Evolutionary conservation across 2,329 filamentous ascomycete species (phyloP), one percentile per base, ranked within the genome.

Genomic region (Geosmithia putterillii): DNA sequence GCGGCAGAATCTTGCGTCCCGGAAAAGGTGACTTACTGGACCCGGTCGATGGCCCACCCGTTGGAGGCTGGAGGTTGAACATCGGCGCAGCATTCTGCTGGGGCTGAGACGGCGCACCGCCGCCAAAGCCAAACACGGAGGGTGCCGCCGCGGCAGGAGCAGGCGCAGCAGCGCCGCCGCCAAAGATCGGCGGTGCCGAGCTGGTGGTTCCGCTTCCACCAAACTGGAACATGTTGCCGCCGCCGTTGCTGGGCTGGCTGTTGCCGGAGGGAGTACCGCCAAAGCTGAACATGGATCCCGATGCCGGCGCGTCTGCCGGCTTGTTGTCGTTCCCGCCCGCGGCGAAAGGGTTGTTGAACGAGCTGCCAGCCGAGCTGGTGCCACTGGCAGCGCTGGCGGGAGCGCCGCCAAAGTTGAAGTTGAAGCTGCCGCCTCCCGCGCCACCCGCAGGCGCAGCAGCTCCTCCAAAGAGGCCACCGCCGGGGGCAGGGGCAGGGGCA

Each of bases 21-120:
- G 58, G 55, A 58, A 63, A 61, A 55, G 57, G 54, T 57, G 60
- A 65, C 63, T 65, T 66, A 66, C 63, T 67, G 51, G 65, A 67
- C 57, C 65, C 65, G 48, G 64, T 66, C 48, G 65, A 66, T 42
- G 60, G 59, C 46, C 64, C 65, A 57, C 60, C 62, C 55, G 56
- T 57, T 47, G 63, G 64, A 47, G 63, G 61, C 55, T 65, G 62
- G 50, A 67, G 60, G 55, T 35, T 57, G 58, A 65, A 65, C 46
- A 57, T 52, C 43, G 61, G 52, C 44, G 56, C 56, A 47, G 58
- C 49, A 48, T 58, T 44, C 18, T 37, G 45, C 23, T 45, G 38
- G 21, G 51, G 46, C 44, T 49, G 51, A 18, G 48, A 47, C 8
- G 49, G 45, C 37, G 45, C 52, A 8, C 46, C 45, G 25, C 47